Evolutionary conservation across 2,329 filamentous ascomycete species (phyloP).

Genomic region (Aureobasidium lini): DNA sequence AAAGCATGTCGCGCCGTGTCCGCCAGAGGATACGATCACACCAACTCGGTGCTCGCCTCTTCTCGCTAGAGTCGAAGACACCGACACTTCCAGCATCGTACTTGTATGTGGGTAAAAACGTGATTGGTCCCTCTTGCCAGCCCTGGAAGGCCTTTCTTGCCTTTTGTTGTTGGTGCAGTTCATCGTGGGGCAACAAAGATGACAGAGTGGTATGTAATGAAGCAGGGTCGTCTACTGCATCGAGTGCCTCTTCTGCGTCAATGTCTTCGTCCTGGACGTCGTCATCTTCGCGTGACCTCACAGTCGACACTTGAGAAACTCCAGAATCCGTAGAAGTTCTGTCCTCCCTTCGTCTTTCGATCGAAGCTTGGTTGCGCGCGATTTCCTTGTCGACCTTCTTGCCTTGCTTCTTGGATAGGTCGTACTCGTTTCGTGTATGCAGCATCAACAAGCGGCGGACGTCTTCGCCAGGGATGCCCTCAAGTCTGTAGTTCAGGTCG

Average conservation of each 20-base stretch:
- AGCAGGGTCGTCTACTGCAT: conserved; percentile 53
- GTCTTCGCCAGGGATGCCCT: conserved; percentile 81
- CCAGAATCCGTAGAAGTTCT: conserved; percentile 10
- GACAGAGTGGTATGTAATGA: conserved; percentile 83
- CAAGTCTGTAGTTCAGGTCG: conserved; percentile 88
- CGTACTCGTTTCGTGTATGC: conserved; percentile 74
- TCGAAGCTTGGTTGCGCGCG: conserved; percentile 5
- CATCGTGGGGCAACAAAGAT: conserved; percentile 83
- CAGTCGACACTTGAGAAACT: not conserved
- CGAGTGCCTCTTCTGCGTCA: conserved; percentile 5
- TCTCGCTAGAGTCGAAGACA: conserved; percentile 91
- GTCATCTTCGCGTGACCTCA: not conserved
- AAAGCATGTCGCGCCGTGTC: conserved; percentile 61
- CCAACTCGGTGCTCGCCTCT: conserved; percentile 88
- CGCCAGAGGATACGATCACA: conserved; percentile 90
- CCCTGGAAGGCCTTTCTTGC: conserved; percentile 77
- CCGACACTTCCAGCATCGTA: conserved; percentile 93
- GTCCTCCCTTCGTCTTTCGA: not conserved
- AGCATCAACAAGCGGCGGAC: conserved; percentile 77
- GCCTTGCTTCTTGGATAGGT: conserved; percentile 35
- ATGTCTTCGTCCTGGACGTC: not conserved
- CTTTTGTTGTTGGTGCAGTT: conserved; percentile 67
- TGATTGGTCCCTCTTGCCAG: conserved; percentile 82
- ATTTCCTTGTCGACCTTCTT: conserved; percentile 31
- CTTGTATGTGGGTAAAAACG: conserved; percentile 92